phyloP scores from a whole-genome alignment of 2,329 filamentous ascomycete species.

The Fusarium tanahbumbuense region DNA sequence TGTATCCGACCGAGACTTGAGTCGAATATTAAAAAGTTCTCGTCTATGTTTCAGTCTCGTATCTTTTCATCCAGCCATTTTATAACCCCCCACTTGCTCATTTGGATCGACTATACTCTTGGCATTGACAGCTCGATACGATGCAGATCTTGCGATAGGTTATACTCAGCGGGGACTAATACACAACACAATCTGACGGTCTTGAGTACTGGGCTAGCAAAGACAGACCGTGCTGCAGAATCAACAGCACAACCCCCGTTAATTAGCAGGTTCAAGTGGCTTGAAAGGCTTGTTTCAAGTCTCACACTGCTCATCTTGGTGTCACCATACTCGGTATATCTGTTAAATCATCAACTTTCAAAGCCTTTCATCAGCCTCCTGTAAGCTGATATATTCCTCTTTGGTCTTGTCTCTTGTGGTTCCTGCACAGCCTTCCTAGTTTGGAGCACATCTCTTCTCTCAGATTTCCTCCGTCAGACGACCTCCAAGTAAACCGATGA shows the following conservation, averaged over 20 bases:
- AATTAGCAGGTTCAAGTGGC: not conserved
- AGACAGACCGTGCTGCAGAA: not conserved
- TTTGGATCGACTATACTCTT: slow-evolving; percentile 17
- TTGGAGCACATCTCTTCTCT: not conserved
- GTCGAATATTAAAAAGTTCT: slow-evolving; percentile 2
- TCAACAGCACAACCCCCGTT: not conserved
- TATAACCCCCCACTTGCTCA: slow-evolving; percentile 18
- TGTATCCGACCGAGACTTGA: slow-evolving; percentile 14
- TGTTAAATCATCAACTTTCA: not conserved
- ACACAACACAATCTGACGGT: not conserved
- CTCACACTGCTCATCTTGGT: not conserved
- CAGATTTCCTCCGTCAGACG: not conserved
- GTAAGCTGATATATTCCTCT: not conserved
- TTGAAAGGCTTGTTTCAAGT: slow-evolving; percentile 2
- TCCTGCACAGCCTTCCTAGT: not conserved
- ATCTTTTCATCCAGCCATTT: slow-evolving; percentile 24
- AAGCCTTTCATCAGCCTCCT: not conserved
- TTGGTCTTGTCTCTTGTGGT: not conserved
- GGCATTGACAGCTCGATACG: slow-evolving; percentile 27
- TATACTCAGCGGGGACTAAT: not conserved
- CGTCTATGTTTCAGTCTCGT: slow-evolving; percentile 19
- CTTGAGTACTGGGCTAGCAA: not conserved
- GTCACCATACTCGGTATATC: not conserved
- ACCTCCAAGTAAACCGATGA: slow-evolving; percentile 7
- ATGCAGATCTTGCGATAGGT: not conserved